Percentiles rank a stretch among this genome's conserved stretches.
Evolutionary conservation across 208 protist species (phyloP).

Genomic region (Leishmania gerbilli): DNA sequence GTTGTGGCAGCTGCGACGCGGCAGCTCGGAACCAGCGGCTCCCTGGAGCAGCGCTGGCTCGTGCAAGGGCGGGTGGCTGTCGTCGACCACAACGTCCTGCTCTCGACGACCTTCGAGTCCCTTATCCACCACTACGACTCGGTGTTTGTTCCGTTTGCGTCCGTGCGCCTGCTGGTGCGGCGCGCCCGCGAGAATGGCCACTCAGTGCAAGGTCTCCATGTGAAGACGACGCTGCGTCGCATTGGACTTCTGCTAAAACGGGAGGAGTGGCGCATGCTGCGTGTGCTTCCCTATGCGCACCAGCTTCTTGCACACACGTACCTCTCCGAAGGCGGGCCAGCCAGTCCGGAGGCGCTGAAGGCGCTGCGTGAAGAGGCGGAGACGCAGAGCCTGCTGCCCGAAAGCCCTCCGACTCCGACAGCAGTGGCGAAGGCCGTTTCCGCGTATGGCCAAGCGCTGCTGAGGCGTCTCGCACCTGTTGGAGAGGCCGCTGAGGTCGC

Average conservation of each 20-base stretch:
- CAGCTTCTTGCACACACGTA: slow-evolving; percentile 83
- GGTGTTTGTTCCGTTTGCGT: slow-evolving; percentile 76
- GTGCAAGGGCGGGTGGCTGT: slow-evolving; percentile 89
- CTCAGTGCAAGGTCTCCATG: slow-evolving; percentile 66
- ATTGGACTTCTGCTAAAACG: slow-evolving; percentile 43
- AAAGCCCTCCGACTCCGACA: neutral
- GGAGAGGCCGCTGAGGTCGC: neutral
- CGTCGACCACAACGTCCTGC: slow-evolving; percentile 84
- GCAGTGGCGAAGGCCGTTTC: slow-evolving; percentile 2
- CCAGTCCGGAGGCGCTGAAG: slow-evolving; percentile 43
- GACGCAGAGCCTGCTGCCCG: slow-evolving; percentile 23
- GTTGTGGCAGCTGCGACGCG: slow-evolving; percentile 58
- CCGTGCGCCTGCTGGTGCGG: slow-evolving; percentile 68
- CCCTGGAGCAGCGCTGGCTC: slow-evolving; percentile 76
- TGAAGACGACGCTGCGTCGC: slow-evolving; percentile 42
- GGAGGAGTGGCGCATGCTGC: slow-evolving; percentile 48
- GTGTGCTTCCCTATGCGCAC: slow-evolving; percentile 75
- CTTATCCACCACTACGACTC: slow-evolving; percentile 86
- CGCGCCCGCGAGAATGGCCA: slow-evolving; percentile 55
- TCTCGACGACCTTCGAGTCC: slow-evolving; percentile 80
- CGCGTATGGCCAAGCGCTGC: slow-evolving; percentile 21
- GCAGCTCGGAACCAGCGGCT: slow-evolving; percentile 62
- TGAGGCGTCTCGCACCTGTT: slow-evolving; percentile 16
- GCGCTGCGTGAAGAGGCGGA: slow-evolving; percentile 55
- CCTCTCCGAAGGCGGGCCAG: slow-evolving; percentile 57